phyloP scores from a whole-genome alignment of 2,329 filamentous ascomycete species.

The Xylaria arbuscula region DNA sequence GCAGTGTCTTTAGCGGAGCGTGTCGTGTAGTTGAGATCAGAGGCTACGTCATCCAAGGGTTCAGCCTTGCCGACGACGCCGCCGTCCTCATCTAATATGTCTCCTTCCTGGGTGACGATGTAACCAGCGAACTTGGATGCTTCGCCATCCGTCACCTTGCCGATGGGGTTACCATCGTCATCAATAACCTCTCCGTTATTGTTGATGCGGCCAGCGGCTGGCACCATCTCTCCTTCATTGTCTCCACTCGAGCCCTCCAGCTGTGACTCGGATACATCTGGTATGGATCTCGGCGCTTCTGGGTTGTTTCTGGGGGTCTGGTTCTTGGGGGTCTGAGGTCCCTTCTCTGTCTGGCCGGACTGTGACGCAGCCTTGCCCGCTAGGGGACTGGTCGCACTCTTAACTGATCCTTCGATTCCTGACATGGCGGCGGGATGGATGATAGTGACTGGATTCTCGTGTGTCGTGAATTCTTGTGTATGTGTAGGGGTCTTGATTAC shows the following conservation, averaged over 20 bases:
- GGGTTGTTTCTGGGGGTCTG: conserved; percentile 12
- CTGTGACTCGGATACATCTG: conserved; percentile 43
- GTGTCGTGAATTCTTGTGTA: conserved; percentile 40
- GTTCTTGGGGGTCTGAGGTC: conserved; percentile 38
- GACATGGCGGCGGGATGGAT: conserved; percentile 50
- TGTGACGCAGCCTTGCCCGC: conserved; percentile 37
- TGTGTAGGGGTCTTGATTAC: conserved; percentile 39
- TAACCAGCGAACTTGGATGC: conserved; percentile 47
- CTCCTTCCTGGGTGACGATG: conserved; percentile 53
- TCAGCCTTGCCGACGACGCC: conserved; percentile 50
- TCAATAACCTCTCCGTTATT: conserved; percentile 67
- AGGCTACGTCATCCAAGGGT: conserved; percentile 49
- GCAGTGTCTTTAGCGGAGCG: conserved; percentile 38
- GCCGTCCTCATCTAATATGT: conserved; percentile 50
- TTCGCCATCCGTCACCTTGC: conserved; percentile 52
- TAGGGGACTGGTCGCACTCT: conserved; percentile 36
- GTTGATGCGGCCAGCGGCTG: conserved; percentile 58
- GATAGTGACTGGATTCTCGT: conserved; percentile 43
- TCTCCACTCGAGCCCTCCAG: conserved; percentile 41
- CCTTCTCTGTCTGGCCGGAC: conserved; percentile 20
- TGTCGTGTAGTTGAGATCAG: conserved; percentile 50
- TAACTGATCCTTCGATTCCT: conserved; percentile 42
- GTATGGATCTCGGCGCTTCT: conserved; percentile 45
- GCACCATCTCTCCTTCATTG: conserved; percentile 51
- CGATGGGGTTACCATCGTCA: conserved; percentile 62